Percentiles rank a stretch among this genome's conserved stretches.
Conservation (phyloP, 1,284 basidiomycete species). For the Ustilago sp. region DNA sequence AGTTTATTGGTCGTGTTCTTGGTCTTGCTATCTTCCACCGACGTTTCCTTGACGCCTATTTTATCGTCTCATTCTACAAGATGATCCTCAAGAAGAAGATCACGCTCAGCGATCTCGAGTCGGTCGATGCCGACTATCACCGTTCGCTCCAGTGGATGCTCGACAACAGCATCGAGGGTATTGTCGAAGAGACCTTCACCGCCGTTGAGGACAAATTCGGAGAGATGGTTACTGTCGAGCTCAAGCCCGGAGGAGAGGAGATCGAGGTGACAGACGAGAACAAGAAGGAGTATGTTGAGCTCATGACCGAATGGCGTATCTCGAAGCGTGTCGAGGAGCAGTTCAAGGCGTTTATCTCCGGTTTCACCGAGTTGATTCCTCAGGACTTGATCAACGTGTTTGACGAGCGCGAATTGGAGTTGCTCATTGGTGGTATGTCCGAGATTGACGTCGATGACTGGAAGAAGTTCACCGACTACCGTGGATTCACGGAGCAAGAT, state of each 20-base stretch:
- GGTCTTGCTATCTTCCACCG: slow-evolving; percentile 98
- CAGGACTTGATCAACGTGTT: slow-evolving; percentile 96
- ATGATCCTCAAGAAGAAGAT: slow-evolving; percentile 76
- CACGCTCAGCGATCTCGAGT: slow-evolving; percentile 66
- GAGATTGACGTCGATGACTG: slow-evolving; percentile 87
- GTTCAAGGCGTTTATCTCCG: slow-evolving; percentile 94
- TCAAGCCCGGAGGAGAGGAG: slow-evolving; percentile 86
- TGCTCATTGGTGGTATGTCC: slow-evolving; percentile 95
- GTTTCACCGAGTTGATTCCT: slow-evolving; percentile 94
- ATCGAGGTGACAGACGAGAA: slow-evolving; percentile 93
- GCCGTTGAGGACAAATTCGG: slow-evolving; percentile 96
- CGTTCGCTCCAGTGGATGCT: slow-evolving; percentile 94
- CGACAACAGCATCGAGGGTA: slow-evolving; percentile 67
- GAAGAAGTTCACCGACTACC: slow-evolving; percentile 76
- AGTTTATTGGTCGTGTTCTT: slow-evolving; percentile 94
- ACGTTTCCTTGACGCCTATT: slow-evolving; percentile 98
- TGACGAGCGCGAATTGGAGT: slow-evolving; percentile 94
- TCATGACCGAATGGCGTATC: slow-evolving; percentile 93
- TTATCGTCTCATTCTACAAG: slow-evolving; percentile 99
- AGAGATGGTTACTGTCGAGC: slow-evolving; percentile 91
- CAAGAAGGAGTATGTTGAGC: slow-evolving; percentile 98
- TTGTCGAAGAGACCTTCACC: slow-evolving; percentile 69
- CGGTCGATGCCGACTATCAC: slow-evolving; percentile 74
- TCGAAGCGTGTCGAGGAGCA: slow-evolving; percentile 91
- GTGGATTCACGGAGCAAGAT: slow-evolving; percentile 72